A percentile compares a stretch with the other conserved stretches of the same genome.
Conservation (phyloP, 352 stramenopile species). For the Plasmopara viticola region DNA sequence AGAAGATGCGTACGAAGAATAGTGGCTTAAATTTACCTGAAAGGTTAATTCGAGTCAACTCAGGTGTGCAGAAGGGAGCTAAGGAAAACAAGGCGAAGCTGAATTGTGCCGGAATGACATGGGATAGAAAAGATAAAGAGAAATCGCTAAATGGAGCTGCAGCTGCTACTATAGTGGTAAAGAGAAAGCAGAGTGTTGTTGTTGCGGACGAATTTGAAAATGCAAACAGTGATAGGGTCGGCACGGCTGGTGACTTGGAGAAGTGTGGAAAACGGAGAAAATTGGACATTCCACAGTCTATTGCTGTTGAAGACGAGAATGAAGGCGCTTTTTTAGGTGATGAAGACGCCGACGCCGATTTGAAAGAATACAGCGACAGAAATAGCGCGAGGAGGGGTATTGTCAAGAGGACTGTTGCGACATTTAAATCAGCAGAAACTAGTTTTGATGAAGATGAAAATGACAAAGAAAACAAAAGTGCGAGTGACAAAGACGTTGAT, state of each 20-base stretch:
- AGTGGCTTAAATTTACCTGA: background rate
- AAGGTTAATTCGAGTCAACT: background rate
- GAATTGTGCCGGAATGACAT: background rate
- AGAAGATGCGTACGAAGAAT: slow-evolving; percentile 2
- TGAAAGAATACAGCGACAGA: background rate
- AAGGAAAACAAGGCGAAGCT: background rate
- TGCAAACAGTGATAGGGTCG: background rate
- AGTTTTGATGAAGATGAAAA: slow-evolving; percentile 11
- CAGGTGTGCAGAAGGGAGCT: background rate
- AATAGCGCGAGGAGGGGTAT: slow-evolving; percentile 7
- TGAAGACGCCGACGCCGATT: background rate
- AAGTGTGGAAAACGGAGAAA: background rate
- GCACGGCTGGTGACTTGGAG: background rate
- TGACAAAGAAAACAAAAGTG: slow-evolving; percentile 6
- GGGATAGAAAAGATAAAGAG: background rate
- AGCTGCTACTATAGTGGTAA: background rate
- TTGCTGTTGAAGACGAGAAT: slow-evolving; percentile 1
- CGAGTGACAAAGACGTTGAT: slow-evolving; percentile 9
- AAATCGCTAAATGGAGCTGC: background rate
- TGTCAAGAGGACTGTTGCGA: slow-evolving; percentile 4
- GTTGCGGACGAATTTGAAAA: background rate
- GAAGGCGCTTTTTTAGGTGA: slow-evolving; percentile 3
- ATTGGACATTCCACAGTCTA: background rate
- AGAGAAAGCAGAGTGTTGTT: background rate
- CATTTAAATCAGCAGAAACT: slow-evolving; percentile 7